phyloP scores from a whole-genome alignment of 805 yeast genomes.

The Zygoascus biomembranicola region DNA sequence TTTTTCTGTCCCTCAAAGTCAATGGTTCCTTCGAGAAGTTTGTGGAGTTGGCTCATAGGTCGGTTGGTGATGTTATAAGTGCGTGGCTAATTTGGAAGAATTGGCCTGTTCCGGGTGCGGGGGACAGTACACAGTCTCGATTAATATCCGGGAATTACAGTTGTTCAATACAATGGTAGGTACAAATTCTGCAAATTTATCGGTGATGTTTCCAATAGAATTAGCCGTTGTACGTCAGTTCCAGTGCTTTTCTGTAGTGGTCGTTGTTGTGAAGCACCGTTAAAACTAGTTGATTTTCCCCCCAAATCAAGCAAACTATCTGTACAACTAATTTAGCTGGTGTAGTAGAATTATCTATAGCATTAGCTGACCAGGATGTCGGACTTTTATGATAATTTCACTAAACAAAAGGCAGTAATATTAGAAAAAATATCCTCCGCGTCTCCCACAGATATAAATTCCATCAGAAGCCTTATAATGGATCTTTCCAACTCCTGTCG shows the following conservation, averaged over 20 bases:
- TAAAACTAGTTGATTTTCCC: no score
- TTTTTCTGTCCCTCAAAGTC: constrained; percentile 49
- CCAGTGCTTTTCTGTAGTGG: no score
- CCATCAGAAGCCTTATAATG: constrained; percentile 5
- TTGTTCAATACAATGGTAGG: no score
- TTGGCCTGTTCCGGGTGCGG: neutral
- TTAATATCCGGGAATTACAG: no score
- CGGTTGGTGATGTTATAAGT: neutral
- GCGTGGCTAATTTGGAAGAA: neutral
- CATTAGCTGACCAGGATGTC: neutral
- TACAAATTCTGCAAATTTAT: no score
- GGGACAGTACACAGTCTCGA: neutral
- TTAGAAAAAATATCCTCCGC: neutral
- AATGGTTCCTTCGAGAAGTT: constrained; percentile 16
- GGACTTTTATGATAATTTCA: constrained; percentile 14
- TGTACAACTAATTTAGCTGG: neutral
- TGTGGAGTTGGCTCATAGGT: constrained; percentile 11
- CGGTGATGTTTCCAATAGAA: no score
- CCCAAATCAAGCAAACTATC: neutral
- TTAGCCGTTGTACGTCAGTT: no score
- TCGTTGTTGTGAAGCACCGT: no score
- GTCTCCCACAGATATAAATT: neutral
- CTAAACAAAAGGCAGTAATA: neutral
- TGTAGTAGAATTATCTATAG: neutral
- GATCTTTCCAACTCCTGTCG: constrained; percentile 11